Base-by-base conservation (phyloP, 352 stramenopile genomes). In the Globisporangium parvum region DNA sequence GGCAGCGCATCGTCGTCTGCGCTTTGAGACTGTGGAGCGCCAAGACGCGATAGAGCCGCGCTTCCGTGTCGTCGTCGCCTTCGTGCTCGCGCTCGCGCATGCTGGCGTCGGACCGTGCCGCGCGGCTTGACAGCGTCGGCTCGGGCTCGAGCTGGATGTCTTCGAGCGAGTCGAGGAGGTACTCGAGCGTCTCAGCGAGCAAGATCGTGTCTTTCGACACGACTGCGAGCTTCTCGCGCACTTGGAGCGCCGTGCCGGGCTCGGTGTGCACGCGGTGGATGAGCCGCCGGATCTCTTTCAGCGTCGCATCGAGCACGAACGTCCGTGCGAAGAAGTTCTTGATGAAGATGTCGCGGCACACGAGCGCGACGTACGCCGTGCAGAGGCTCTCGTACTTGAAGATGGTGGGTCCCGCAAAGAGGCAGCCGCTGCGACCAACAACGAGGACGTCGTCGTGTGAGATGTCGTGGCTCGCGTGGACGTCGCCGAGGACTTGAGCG, bases 321-420 rank as follows among this genome's bases (percentile, higher is more conserved):
- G 97, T 91, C 15, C 96, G 79, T 11, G 93, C 94, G 53, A 98
- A 99, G 66, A 97, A 98, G 62, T 98, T 98, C 65, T 97, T 91
- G 62, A 98, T 85, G 60, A 99, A 99, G 12, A 99, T 94, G 70
- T 99, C 96, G 46, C 97, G 95, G 55, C 87, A 97, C 51, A 97
- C 93, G 56, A 98, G 95, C 33, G 95, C 90, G 20, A 99, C 71
- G 70, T 98, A 99, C 24, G 88, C 87, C 53, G 93, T 98, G 44
- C 98, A 81, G 6, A 99, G 70, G 35, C 90, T 82, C 66, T 99
- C 96, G 67, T 98, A 96, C 52, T 97, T 88, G 39, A 96, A 85
- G n/a, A 94, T 91, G 62, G 98, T 97, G 0, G 96, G 96, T 0
- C 96, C 96, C 10, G 87, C 96, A 47, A 99, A 83, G 15, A 99